Evolutionary conservation across 495 filamentous ascomycete species (phyloP), one percentile per base, ranked within the genome.

Genomic region (Hypoxylon lenormandii): DNA sequence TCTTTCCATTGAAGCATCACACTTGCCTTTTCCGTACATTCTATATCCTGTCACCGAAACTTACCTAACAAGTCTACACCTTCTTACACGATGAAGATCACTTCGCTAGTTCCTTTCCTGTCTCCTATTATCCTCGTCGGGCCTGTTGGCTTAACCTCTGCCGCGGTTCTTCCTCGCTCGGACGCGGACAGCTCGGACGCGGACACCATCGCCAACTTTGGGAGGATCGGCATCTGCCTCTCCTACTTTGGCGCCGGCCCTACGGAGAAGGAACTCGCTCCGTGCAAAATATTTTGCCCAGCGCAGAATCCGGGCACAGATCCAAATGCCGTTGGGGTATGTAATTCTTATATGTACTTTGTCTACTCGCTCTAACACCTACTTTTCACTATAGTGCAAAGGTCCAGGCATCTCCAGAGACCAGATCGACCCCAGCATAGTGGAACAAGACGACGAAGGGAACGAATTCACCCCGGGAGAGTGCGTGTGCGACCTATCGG

Each of bases 291-390:
- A 12, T 71, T 19, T 2, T 71, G 68, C 12, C 68, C 68, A 5
- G 46, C 46, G 3, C 62, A 66, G n/a, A 43, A 66, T 21, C 57
- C 68, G 3, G 49, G 45, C 5, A 53, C 62, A 23, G 62, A 71
- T 23, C 68, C 68, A 0, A 66, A 71, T n/a, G 46, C 57, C 22
- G 68, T 71, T n/a, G 68, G 68, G 5, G 68, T 71, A 66, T 26
- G 68, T 59, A 18, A 0, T 10, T 15, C 16, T 22, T n/a, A 6
- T 11, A 38, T n/a, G n/a, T n/a, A n/a, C n/a, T n/a, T n/a, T 18
- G 13, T 33, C 4, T 43, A 12, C 8, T 18, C 12, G 1, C 36
- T 16, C 57, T 66, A 37, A 71, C 46, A n/a, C 8, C 21, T 45
- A 10, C 23, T 2, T 26, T 43, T n/a, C n/a, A 22, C 11, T 49